Evolutionary conservation across 2,329 filamentous ascomycete species (phyloP).

Genomic region (Incumbomyces lentus): DNA sequence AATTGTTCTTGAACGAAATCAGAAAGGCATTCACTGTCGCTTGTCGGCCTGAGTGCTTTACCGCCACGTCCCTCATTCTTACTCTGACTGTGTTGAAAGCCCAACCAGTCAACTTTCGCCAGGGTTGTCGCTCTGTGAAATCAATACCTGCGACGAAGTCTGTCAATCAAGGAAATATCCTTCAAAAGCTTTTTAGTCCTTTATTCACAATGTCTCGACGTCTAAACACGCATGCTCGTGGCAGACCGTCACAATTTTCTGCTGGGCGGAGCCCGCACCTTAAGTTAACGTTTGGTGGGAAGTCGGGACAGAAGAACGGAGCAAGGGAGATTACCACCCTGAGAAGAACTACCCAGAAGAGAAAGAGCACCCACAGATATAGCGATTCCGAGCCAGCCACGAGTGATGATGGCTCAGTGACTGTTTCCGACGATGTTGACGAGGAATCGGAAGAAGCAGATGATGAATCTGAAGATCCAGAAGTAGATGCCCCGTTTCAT

Average conservation of each 20-base stretch:
- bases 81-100: conserved; percentile 7
- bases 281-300: conserved; percentile 3
- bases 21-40: conserved; percentile 23
- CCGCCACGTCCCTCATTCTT: background rate
- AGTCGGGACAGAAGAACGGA: conserved; percentile 6
- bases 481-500: conserved; percentile 34
- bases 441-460: conserved; percentile 30
- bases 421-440: conserved; percentile 21
- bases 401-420: conserved; percentile 18
- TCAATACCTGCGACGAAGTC: too few relatives aligned
- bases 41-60: conserved; percentile 18
- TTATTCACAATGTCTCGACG: conserved; percentile 14
- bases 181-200: too few relatives aligned
- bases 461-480: conserved; percentile 34
- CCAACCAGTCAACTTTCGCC: conserved; percentile 12
- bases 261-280: conserved; percentile 1
- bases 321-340: conserved; percentile 7
- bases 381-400: conserved; percentile 3
- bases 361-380: background rate
- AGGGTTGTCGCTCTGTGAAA: too few relatives aligned
- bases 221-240: conserved; percentile 13
- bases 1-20: conserved; percentile 45
- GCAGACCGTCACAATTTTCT: conserved; percentile 15
- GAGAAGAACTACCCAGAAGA: conserved; percentile 5
- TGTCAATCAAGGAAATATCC: too few relatives aligned